phyloP scores from a whole-genome alignment of 2,329 filamentous ascomycete species.

The Claviceps sp. region DNA sequence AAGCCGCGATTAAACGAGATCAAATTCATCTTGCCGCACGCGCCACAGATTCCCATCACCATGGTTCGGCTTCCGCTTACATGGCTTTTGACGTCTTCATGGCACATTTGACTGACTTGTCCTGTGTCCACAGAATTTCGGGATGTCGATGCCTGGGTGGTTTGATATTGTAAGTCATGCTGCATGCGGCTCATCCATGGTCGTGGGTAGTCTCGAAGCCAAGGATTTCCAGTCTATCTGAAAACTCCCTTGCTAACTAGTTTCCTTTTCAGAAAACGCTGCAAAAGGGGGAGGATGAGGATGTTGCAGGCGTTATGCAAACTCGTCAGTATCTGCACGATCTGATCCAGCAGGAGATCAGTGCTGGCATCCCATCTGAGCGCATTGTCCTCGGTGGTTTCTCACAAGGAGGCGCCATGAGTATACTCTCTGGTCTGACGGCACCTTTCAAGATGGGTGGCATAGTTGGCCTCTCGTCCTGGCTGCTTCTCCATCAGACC shows the following conservation, averaged over 20 bases:
- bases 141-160: conserved; percentile 76
- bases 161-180: conserved; percentile 56
- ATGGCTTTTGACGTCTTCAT: not conserved
- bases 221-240: not conserved
- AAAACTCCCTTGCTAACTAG: not conserved
- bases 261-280: conserved; percentile 17
- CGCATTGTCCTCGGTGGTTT: conserved; percentile 77
- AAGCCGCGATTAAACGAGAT: conserved; percentile 74
- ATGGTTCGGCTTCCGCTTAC: conserved; percentile 21
- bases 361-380: conserved; percentile 62
- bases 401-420: conserved; percentile 75
- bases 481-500: conserved; percentile 50
- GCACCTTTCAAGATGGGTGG: conserved; percentile 60
- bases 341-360: conserved; percentile 68
- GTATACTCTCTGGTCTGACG: conserved; percentile 65
- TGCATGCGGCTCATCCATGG: not conserved
- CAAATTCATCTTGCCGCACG: conserved; percentile 89
- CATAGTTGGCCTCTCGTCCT: conserved; percentile 71
- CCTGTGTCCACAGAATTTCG: conserved; percentile 45
- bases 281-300: conserved; percentile 30
- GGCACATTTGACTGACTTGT: not conserved
- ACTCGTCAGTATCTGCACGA: conserved; percentile 55
- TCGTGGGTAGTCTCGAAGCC: not conserved
- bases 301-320: conserved; percentile 53
- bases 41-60: conserved; percentile 77